phyloP scores from a whole-genome alignment of 1,284 basidiomycete genomes.

The Trametes pubescens region DNA sequence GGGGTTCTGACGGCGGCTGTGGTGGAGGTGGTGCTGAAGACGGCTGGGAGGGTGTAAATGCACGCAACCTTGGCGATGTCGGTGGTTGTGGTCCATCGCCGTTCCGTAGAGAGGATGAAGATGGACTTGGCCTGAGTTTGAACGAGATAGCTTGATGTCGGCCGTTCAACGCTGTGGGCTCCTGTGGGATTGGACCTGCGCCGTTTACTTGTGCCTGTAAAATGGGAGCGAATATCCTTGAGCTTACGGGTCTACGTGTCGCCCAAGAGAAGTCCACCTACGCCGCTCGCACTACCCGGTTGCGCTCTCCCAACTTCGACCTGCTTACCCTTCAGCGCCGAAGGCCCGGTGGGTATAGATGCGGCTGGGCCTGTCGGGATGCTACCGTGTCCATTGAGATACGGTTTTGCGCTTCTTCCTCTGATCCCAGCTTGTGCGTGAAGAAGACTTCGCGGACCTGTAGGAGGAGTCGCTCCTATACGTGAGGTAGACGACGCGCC shows the following conservation, averaged over 20 bases:
- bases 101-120: conserved; percentile 26
- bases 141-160: conserved; percentile 41
- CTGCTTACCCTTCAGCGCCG: conserved; percentile 45
- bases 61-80: conserved; percentile 35
- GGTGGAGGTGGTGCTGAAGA: conserved; percentile 34
- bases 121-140: conserved; percentile 36
- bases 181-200: conserved; percentile 34
- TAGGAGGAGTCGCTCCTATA: conserved; percentile 61
- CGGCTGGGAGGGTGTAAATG: conserved; percentile 30
- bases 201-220: conserved; percentile 42
- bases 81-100: conserved; percentile 32
- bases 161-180: conserved; percentile 36
- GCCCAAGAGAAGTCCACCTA: conserved; percentile 34
- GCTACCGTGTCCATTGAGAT: conserved; percentile 42
- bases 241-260: conserved; percentile 36
- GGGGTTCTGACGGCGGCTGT: conserved; percentile 37
- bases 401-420: conserved; percentile 39
- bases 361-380: conserved; percentile 37
- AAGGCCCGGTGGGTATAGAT: conserved; percentile 42
- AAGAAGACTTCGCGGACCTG: conserved; percentile 63
- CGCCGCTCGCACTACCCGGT: conserved; percentile 33
- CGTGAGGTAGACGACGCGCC: conserved; percentile 45
- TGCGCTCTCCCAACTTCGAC: conserved; percentile 38
- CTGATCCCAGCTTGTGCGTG: conserved; percentile 41
- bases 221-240: conserved; percentile 29